These are phyloP conservation scores for Metschnikowia kofuensis DNA, from an alignment of 805 yeast genomes.

Conservation along the genomic window DNA sequence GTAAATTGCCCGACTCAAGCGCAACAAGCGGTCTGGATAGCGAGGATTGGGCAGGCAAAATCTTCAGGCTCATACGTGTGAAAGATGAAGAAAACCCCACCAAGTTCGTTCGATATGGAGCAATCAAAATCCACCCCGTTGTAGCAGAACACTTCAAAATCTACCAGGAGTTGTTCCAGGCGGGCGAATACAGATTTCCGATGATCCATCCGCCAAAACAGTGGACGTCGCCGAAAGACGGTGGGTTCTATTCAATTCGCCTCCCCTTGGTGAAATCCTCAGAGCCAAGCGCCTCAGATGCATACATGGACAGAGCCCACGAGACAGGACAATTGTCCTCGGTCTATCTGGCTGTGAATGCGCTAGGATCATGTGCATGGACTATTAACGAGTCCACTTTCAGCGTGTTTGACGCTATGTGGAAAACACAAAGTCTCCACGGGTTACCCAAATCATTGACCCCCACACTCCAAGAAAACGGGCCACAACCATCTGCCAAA, in stretches of 20 bases:
- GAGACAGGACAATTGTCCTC: slow-evolving; percentile 32
- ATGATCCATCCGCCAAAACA: slow-evolving; percentile 38
- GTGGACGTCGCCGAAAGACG: slow-evolving; percentile 32
- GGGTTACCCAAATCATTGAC: slow-evolving; percentile 1
- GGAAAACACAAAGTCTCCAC: slow-evolving; percentile 22
- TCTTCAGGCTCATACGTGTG: slow-evolving; percentile 6
- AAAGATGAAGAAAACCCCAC: slow-evolving; percentile 1
- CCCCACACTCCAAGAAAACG: slow-evolving; percentile 4
- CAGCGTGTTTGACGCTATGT: slow-evolving; percentile 19
- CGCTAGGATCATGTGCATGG: slow-evolving; percentile 34
- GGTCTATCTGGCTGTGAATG: slow-evolving; percentile 27
- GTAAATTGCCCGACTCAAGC: slow-evolving; percentile 11
- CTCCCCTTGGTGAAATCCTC: slow-evolving; percentile 24
- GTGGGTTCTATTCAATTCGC: slow-evolving; percentile 32
- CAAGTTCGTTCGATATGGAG: slow-evolving; percentile 8
- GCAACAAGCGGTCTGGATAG: background rate
- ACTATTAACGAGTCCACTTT: slow-evolving; percentile 30
- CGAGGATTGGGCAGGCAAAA: background rate
- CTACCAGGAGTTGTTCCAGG: slow-evolving; percentile 10
- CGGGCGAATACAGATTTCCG: slow-evolving; percentile 24
- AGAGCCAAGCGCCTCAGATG: slow-evolving; percentile 15
- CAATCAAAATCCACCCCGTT: slow-evolving; percentile 11
- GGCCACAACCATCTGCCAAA: background rate
- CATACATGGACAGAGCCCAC: slow-evolving; percentile 26
- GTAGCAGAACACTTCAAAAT: slow-evolving; percentile 7